Evolutionary conservation across 805 yeast species (phyloP).

Genomic region (Ogataea wickerhamii): DNA sequence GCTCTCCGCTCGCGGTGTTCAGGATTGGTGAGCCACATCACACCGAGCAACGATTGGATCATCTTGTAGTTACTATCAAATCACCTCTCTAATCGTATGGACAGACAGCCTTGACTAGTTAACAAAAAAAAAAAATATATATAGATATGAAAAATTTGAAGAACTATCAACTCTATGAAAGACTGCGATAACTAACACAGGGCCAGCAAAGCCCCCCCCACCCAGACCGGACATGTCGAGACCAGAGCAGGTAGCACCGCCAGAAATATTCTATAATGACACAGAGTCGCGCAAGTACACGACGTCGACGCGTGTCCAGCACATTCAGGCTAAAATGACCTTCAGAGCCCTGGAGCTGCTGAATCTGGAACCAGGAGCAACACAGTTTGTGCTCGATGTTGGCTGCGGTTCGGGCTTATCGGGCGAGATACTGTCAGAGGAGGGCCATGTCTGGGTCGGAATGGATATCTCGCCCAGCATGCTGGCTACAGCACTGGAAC

Average conservation of each 20-base stretch:
- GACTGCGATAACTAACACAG: no score
- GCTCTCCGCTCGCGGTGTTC: no score
- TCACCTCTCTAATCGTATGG: no score
- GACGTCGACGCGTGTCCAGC: constrained; percentile 92
- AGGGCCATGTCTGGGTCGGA: constrained; percentile 93
- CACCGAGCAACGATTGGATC: no score
- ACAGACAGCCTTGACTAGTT: no score
- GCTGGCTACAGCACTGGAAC: constrained; percentile 90
- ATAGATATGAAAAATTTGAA: no score
- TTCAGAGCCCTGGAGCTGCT: constrained; percentile 85
- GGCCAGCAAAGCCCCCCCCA: no score
- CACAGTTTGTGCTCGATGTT: constrained; percentile 76
- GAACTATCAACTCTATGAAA: no score
- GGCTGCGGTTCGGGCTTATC: constrained; percentile 98
- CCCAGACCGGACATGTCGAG: no score
- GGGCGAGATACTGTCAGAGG: constrained; percentile 91
- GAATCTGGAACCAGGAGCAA: constrained; percentile 59
- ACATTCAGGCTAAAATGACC: constrained; percentile 97
- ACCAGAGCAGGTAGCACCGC: constrained; percentile 96
- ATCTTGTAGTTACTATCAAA: no score
- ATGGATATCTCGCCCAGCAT: constrained; percentile 95
- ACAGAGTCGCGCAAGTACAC: constrained; percentile 88
- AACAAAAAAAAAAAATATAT: no score
- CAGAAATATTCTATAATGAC: constrained; percentile 92
- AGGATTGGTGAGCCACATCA: no score